Evolutionary conservation across 129 eudicot genomes (phyloP).

Genomic region (Sambucus nigra): DNA sequence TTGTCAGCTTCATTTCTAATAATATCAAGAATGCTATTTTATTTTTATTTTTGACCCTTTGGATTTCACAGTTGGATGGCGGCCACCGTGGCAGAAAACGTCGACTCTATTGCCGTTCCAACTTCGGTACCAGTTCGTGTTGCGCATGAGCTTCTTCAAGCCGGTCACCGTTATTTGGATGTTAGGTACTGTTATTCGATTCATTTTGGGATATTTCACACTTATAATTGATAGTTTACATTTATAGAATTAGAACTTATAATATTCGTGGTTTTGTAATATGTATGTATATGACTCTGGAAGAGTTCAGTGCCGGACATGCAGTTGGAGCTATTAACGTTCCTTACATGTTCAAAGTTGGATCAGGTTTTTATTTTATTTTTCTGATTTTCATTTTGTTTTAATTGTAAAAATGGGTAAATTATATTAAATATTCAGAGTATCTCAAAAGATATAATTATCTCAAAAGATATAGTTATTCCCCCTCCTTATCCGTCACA

Average conservation of each 20-base stretch:
- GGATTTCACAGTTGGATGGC: constrained; percentile 44
- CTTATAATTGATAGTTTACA: not conserved
- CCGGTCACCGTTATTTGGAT: constrained; percentile 80
- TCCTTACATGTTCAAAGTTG: constrained; percentile 58
- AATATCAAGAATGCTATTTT: not conserved
- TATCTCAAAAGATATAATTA: no score
- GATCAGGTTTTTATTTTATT: constrained; percentile 74
- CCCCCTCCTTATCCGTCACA: no score
- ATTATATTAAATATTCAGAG: no score
- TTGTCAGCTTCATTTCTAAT: not conserved
- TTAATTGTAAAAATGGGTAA: no score
- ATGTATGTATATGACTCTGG: constrained; percentile 44
- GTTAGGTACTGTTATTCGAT: constrained; percentile 36
- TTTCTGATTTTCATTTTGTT: no score
- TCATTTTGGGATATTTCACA: not conserved
- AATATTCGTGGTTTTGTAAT: not conserved
- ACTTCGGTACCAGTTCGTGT: constrained; percentile 85
- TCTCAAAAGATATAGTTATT: no score
- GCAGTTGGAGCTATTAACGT: constrained; percentile 71
- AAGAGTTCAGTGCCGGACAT: constrained; percentile 78
- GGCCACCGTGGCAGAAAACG: constrained; percentile 26
- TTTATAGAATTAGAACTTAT: not conserved
- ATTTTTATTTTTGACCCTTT: no score
- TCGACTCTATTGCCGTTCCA: constrained; percentile 30
- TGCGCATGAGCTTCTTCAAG: constrained; percentile 78